Evolutionary conservation across 169 alveolate genomes (phyloP).

Genomic region (Condylostoma magnum): DNA sequence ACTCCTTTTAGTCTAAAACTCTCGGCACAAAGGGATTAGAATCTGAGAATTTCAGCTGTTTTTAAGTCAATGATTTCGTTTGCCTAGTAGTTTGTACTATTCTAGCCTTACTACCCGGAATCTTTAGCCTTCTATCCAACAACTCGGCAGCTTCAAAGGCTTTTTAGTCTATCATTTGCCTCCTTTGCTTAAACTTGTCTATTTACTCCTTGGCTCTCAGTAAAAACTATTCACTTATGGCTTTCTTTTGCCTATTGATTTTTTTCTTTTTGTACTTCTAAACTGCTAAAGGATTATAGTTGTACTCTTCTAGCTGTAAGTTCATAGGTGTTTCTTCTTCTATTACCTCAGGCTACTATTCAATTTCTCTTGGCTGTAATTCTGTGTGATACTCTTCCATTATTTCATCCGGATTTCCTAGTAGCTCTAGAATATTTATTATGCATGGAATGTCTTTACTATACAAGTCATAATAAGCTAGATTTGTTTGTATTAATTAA

Average conservation of each 20-base stretch:
- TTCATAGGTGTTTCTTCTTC: neutral
- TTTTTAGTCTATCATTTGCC: no score
- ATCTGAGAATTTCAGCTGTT: conserved; percentile 2
- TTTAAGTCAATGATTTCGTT: neutral
- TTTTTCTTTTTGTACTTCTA: neutral
- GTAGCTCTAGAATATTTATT: neutral
- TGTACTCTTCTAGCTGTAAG: neutral
- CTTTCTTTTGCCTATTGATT: neutral
- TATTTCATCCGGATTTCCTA: neutral
- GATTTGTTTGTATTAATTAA: neutral
- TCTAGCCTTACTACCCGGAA: no score
- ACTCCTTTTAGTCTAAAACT: neutral
- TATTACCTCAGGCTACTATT: neutral
- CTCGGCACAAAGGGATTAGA: neutral
- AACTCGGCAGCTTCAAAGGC: conserved; percentile 21
- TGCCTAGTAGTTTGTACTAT: neutral
- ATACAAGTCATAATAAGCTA: neutral
- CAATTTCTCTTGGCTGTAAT: neutral
- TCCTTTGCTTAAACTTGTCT: no score
- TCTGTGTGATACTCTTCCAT: neutral
- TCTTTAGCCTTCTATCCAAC: neutral
- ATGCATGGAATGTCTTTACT: neutral
- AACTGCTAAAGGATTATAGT: neutral
- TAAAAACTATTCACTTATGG: neutral
- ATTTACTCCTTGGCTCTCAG: conserved; percentile 20